These are phyloP conservation scores for Plasmodium relictum DNA, from an alignment of 169 alveolate genomes.

Conservation along the genomic window DNA sequence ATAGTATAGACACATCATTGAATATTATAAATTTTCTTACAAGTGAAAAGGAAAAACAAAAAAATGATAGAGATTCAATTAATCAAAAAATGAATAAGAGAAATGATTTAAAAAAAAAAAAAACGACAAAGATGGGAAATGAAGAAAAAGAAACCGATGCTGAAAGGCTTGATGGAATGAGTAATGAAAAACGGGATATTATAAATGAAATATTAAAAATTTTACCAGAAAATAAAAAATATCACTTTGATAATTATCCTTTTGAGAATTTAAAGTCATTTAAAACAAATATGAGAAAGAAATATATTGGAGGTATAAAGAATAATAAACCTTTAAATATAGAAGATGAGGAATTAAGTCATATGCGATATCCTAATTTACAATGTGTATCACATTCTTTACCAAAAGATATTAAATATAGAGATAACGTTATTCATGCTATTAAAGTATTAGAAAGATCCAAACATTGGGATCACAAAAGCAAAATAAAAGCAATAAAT, in stretches of 20 bases:
- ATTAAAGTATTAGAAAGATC: constrained; percentile 83
- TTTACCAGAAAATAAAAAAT: constrained; percentile 32
- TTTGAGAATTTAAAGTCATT: constrained; percentile 56
- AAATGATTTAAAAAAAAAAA: not conserved
- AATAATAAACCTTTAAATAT: constrained; percentile 56
- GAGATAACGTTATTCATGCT: constrained; percentile 84
- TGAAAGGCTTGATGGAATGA: too few relatives aligned
- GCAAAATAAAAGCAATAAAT: constrained; percentile 86
- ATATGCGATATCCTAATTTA: constrained; percentile 80
- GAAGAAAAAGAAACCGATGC: not conserved
- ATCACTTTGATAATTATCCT: constrained; percentile 52
- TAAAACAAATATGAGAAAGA: constrained; percentile 35
- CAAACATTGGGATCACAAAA: constrained; percentile 85
- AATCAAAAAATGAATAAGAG: not conserved
- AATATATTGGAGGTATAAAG: constrained; percentile 68
- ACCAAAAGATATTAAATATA: constrained; percentile 85
- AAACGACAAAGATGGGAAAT: too few relatives aligned
- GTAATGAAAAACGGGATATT: too few relatives aligned
- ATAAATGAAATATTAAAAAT: constrained; percentile 32
- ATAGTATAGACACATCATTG: not conserved
- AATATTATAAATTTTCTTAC: not conserved
- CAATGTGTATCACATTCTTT: constrained; percentile 88
- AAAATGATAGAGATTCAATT: not conserved
- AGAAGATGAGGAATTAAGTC: constrained; percentile 51
- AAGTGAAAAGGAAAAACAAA: not conserved